A percentile compares a stretch with the other conserved stretches of the same genome.
phyloP scores from a whole-genome alignment of 495 filamentous ascomycete genomes.

The Podospora didyma region DNA sequence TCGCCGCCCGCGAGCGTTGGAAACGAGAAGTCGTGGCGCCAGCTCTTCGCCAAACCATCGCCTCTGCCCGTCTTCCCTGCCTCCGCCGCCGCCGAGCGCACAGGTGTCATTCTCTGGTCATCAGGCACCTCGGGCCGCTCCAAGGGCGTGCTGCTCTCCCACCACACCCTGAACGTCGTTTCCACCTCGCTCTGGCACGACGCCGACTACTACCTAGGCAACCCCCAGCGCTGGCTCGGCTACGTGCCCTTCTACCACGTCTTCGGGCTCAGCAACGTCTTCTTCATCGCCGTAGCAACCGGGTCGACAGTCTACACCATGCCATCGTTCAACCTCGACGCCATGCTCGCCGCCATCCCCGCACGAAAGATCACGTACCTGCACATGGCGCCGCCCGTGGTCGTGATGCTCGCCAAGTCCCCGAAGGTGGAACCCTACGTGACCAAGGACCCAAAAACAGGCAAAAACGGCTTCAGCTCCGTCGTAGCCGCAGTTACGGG shows the following conservation, averaged over 20 bases:
- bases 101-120: slow-evolving; percentile 69
- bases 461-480: slow-evolving; percentile 16
- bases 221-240: slow-evolving; percentile 52
- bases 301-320: slow-evolving; percentile 59
- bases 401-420: slow-evolving; percentile 63
- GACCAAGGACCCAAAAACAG: slow-evolving; percentile 40
- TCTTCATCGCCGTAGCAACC: slow-evolving; percentile 55
- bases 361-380: slow-evolving; percentile 54
- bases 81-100: slow-evolving; percentile 9
- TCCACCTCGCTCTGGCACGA: slow-evolving; percentile 28
- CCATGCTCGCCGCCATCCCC: slow-evolving; percentile 50
- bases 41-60: slow-evolving; percentile 11
- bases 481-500: slow-evolving; percentile 37
- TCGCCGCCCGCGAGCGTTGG: not conserved
- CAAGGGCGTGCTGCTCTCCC: slow-evolving; percentile 76
- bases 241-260: slow-evolving; percentile 35
- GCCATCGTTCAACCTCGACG: slow-evolving; percentile 52
- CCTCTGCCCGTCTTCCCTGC: slow-evolving; percentile 1
- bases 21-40: slow-evolving; percentile 13
- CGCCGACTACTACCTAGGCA: slow-evolving; percentile 35
- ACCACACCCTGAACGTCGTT: slow-evolving; percentile 40
- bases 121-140: slow-evolving; percentile 79
- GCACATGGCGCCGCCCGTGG: slow-evolving; percentile 65
- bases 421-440: slow-evolving; percentile 59
- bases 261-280: slow-evolving; percentile 32